Percentiles rank a stretch among this genome's conserved stretches.
Conservation (phyloP, 176 grass and related monocot species). For the Eleusine indica region DNA sequence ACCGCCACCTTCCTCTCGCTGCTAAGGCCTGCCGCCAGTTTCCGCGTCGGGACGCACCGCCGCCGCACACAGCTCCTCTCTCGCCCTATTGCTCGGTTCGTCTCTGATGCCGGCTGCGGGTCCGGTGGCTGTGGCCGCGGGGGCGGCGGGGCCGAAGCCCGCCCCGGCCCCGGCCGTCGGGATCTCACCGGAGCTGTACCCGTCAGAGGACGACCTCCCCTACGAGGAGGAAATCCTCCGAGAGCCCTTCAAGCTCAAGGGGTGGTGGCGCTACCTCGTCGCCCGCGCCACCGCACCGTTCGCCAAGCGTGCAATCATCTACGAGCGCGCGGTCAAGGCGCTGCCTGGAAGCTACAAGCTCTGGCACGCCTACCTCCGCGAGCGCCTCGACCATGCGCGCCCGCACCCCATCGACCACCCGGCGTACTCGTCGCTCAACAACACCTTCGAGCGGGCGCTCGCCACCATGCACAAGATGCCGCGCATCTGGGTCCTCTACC, state of each 20-base stretch:
- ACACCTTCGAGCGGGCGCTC: constrained; percentile 84
- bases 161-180: constrained; percentile 7
- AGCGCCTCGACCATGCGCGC: constrained; percentile 76
- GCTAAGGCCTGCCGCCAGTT: no score
- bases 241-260: constrained; percentile 80
- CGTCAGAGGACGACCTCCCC: constrained; percentile 64
- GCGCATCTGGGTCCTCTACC: constrained; percentile 75
- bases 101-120: not conserved
- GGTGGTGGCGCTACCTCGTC: constrained; percentile 88
- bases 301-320: constrained; percentile 71
- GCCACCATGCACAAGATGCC: constrained; percentile 95
- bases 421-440: constrained; percentile 75
- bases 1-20: no score
- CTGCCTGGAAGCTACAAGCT: constrained; percentile 84
- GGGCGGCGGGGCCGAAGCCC: not conserved
- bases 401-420: constrained; percentile 63
- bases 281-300: constrained; percentile 70
- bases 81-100: no score
- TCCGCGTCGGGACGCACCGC: no score
- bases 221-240: constrained; percentile 92
- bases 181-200: constrained; percentile 70
- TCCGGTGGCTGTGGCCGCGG: constrained; percentile 21
- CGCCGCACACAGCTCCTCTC: no score
- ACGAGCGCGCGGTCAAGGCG: constrained; percentile 81
- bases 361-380: constrained; percentile 83